Base-by-base conservation (phyloP, 129 eudicot genomes). In the Tanacetum coccineum region DNA sequence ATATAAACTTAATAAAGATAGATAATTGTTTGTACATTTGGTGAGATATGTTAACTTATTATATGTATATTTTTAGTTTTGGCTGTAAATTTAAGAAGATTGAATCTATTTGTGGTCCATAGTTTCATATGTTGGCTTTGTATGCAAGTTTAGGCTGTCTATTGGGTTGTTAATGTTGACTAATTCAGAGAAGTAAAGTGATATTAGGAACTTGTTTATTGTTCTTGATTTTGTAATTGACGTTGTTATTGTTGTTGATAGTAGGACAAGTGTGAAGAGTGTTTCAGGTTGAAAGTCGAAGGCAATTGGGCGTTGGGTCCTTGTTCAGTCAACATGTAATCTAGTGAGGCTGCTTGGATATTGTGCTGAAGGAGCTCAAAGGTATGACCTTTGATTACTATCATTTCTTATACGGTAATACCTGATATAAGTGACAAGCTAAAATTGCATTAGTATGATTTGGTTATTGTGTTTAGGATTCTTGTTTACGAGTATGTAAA, bases 201-300 rank as follows among this genome's bases (percentile, higher is more conserved):
- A n/a, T n/a, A n/a, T 28, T 19, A 10, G 36, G 14, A 59, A 48
- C 1, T 6, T 14, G 44, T 30, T 51, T 9, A 10, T 2, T 25
- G 44, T 20, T 22, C 5, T 50, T 66, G 47, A 12, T 49, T 49
- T 49, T 49, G 59, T 53, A 17, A n/a, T 59, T 4, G 13, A 36
- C 9, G 42, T 36, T 48, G 40, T 59, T n/a, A 47, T 59, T 59
- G 15, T 15, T 69, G 47, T 45, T 18, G 59, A 9, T 81, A 90
- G 97, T n/a, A 80, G 95, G 97, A 64, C 97, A 90, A 81, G 97
- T 95, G 44, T 95, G 87, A 83, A 90, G 78, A 77, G 97, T 87
- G 78, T 90, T 87, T 59, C 87, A 90, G 80, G 97, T 90, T 72
- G 97, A 90, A n/a, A 87, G 97, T 90, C 11, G 97, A 90, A 85